Percentiles rank a stretch among this genome's conserved stretches.
These are phyloP conservation scores for Dioscorea cayenensis DNA, from an alignment of 116 monocot genomes.

Conservation along the genomic window DNA sequence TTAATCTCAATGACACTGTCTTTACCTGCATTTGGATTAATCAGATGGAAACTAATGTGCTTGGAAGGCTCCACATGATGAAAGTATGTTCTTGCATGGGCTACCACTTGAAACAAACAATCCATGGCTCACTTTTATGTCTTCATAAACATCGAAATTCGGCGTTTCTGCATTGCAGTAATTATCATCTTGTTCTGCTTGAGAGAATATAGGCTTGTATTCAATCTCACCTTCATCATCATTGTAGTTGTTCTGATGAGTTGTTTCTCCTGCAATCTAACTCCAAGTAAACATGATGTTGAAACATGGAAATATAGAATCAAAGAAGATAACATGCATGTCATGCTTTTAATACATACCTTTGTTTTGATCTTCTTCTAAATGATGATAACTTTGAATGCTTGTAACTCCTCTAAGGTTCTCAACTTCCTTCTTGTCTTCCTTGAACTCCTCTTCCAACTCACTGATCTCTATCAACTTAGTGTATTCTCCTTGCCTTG, in stretches of 20 bases:
- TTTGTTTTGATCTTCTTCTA: slow-evolving; percentile 18
- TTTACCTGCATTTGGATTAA: slow-evolving; percentile 16
- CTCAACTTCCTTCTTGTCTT: slow-evolving; percentile 28
- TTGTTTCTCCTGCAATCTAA: slow-evolving; percentile 74
- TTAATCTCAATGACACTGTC: slow-evolving; percentile 15
- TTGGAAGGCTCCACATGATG: slow-evolving; percentile 54
- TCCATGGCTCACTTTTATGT: slow-evolving; percentile 46
- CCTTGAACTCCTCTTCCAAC: slow-evolving; percentile 69
- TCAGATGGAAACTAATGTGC: slow-evolving; percentile 63
- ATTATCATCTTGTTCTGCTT: slow-evolving; percentile 55
- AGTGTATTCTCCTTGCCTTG: slow-evolving; percentile 15
- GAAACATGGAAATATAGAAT: neutral
- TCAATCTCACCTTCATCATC: slow-evolving; percentile 9
- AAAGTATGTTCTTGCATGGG: slow-evolving; percentile 52
- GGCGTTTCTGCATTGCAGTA: slow-evolving; percentile 34
- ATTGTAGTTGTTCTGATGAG: slow-evolving; percentile 15
- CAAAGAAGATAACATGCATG: neutral
- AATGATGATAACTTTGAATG: slow-evolving; percentile 17
- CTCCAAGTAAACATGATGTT: slow-evolving; percentile 33
- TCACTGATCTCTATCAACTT: slow-evolving; percentile 62
- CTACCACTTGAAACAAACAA: slow-evolving; percentile 33
- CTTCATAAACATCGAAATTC: slow-evolving; percentile 24
- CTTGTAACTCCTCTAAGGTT: slow-evolving; percentile 16
- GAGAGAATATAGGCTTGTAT: slow-evolving; percentile 54
- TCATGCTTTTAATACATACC: slow-evolving; percentile 25